A percentile compares a stretch with the other conserved stretches of the same genome.
Conservation (phyloP, 768 basidiomycete genomes). For the Podaxis sp. region DNA sequence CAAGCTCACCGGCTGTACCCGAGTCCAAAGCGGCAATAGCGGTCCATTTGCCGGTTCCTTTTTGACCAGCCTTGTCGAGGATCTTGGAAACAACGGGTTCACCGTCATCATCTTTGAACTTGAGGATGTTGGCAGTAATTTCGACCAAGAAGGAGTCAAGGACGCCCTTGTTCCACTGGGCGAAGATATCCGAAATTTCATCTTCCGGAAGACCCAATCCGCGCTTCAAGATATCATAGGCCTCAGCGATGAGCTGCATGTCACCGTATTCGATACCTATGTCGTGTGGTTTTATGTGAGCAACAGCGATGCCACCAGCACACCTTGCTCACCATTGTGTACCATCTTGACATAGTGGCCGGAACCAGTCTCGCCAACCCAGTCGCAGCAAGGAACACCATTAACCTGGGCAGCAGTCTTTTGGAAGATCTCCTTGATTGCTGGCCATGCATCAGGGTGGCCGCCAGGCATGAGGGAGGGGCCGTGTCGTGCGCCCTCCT, state of each 20-base stretch:
- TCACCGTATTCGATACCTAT: constrained; percentile 98
- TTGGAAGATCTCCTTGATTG: constrained; percentile 99
- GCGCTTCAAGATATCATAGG: constrained; percentile 97
- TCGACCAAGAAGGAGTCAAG: constrained; percentile 99
- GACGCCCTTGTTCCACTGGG: constrained; percentile 96
- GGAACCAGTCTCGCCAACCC: constrained; percentile 95
- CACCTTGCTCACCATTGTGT: constrained; percentile 71
- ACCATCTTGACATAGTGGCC: constrained; percentile 99
- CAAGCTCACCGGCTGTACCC: constrained; percentile 71
- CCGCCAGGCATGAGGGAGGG: constrained; percentile 99
- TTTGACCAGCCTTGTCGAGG: constrained; percentile 95
- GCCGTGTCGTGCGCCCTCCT: constrained; percentile 96
- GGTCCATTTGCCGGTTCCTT: constrained; percentile 99
- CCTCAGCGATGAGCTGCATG: constrained; percentile 99
- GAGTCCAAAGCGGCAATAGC: constrained; percentile 95
- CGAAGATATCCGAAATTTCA: constrained; percentile 95
- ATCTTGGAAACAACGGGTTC: constrained; percentile 91
- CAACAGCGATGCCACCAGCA: constrained; percentile 4
- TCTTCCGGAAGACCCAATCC: constrained; percentile 83
- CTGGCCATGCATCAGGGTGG: constrained; percentile 89
- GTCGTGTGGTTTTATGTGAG: constrained; percentile 15
- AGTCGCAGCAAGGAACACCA: constrained; percentile 98
- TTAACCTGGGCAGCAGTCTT: constrained; percentile 93
- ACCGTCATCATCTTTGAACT: constrained; percentile 96
- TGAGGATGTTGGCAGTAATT: constrained; percentile 95